phyloP scores from a whole-genome alignment of 2,329 filamentous ascomycete genomes.

The Fusarium azukiicola region DNA sequence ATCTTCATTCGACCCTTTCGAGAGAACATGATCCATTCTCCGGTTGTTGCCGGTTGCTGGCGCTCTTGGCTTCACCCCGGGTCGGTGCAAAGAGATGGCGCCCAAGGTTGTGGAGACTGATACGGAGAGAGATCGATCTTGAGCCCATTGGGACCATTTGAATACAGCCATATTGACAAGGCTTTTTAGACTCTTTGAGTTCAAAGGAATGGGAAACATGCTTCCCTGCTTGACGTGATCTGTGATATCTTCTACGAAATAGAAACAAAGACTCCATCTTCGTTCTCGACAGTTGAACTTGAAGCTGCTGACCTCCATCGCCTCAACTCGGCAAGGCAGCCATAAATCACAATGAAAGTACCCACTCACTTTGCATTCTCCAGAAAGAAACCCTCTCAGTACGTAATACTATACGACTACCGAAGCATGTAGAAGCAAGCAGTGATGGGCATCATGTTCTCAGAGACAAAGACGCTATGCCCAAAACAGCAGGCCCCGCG shows the following conservation, averaged over 20 bases:
- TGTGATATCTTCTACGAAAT: background rate
- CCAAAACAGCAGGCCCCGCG: slow-evolving; percentile 17
- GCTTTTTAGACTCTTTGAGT: no score
- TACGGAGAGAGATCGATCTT: no score
- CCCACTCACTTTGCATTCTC: background rate
- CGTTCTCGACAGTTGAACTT: no score
- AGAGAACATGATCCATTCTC: background rate
- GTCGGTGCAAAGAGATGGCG: background rate
- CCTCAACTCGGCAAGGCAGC: background rate
- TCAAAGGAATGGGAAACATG: no score
- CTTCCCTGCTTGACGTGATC: background rate
- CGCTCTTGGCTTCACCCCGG: slow-evolving; percentile 4
- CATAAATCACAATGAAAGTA: background rate
- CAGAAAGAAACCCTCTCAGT: background rate
- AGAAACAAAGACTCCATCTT: background rate
- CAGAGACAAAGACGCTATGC: background rate
- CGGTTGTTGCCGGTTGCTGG: background rate
- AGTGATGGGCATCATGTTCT: background rate
- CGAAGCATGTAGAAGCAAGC: background rate
- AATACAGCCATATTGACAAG: background rate
- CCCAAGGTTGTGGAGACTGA: slow-evolving; percentile 1
- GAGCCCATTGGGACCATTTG: no score
- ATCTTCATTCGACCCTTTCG: background rate
- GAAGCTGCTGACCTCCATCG: no score
- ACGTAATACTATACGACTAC: slow-evolving; percentile 5